Percentiles rank a stretch among this genome's conserved stretches.
Conservation (phyloP, 1,284 basidiomycete genomes). For the Naganishia albida region DNA sequence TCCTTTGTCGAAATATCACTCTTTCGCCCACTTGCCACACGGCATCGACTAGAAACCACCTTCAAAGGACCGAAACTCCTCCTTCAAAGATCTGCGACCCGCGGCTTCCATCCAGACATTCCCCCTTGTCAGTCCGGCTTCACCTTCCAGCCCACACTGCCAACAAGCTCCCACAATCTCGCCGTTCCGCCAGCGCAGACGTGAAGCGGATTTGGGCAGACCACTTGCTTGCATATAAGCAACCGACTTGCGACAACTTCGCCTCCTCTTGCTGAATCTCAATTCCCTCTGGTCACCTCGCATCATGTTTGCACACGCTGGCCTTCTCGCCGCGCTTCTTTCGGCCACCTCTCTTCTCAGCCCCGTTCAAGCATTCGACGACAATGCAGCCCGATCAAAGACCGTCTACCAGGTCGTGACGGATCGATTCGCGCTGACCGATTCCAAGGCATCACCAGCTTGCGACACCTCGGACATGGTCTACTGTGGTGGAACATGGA, state of each 20-base stretch:
- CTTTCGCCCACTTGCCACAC: neutral
- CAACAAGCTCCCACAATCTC: no score
- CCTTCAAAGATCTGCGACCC: no score
- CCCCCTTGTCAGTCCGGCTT: no score
- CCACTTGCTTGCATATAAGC: neutral
- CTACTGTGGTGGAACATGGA: constrained; percentile 53
- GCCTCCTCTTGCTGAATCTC: neutral
- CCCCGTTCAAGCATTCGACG: constrained; percentile 23
- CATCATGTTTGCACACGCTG: constrained; percentile 3
- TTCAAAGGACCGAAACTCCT: no score
- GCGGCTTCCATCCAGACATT: no score
- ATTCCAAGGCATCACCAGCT: constrained; percentile 36
- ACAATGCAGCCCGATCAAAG: constrained; percentile 26
- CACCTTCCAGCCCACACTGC: no score
- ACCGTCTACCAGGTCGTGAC: constrained; percentile 46
- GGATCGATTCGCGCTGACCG: constrained; percentile 50
- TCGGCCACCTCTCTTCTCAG: constrained; percentile 4
- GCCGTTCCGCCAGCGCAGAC: no score
- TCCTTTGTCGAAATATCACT: constrained; percentile 1
- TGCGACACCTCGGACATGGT: constrained; percentile 40
- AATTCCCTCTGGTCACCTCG: no score
- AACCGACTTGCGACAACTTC: neutral
- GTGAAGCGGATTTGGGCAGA: no score
- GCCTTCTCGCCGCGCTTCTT: constrained; percentile 3
- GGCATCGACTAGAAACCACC: neutral